Percentiles rank a stretch among this genome's conserved stretches.
These are phyloP conservation scores for Xylariaceae sp. DNA, from an alignment of 2,329 filamentous ascomycete genomes.

Conservation along the genomic window DNA sequence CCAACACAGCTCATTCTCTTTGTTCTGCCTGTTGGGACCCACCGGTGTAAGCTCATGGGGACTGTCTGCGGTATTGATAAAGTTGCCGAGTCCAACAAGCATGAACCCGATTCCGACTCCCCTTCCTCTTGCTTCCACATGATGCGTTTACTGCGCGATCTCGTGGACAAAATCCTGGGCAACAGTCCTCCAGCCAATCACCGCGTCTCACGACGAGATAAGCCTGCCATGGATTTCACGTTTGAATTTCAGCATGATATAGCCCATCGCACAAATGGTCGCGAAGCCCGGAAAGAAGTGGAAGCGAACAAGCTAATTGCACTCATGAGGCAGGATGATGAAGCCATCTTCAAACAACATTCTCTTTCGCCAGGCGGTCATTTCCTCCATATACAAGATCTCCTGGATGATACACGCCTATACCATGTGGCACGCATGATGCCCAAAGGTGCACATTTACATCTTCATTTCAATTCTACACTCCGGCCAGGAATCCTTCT, in stretches of 20 bases:
- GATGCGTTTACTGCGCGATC: slow-evolving; percentile 11
- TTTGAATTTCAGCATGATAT: slow-evolving; percentile 24
- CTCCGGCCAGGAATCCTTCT: slow-evolving; percentile 59
- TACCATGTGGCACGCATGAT: slow-evolving; percentile 53
- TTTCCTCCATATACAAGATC: slow-evolving; percentile 52
- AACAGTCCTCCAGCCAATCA: not conserved
- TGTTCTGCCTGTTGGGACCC: slow-evolving; percentile 1
- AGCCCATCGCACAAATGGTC: slow-evolving; percentile 15
- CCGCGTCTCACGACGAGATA: not conserved
- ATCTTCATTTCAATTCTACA: slow-evolving; percentile 77
- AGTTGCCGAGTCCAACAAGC: slow-evolving; percentile 23
- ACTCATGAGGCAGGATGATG: slow-evolving; percentile 20
- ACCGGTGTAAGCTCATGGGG: slow-evolving; percentile 27
- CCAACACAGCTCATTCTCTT: not conserved
- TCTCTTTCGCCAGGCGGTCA: slow-evolving; percentile 45
- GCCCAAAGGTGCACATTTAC: slow-evolving; percentile 70
- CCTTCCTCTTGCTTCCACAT: slow-evolving; percentile 10
- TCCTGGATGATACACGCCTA: slow-evolving; percentile 54
- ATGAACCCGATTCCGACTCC: slow-evolving; percentile 22
- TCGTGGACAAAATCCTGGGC: slow-evolving; percentile 18
- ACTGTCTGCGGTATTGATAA: slow-evolving; percentile 26
- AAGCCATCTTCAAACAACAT: slow-evolving; percentile 13
- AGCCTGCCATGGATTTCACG: slow-evolving; percentile 8
- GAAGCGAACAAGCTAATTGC: slow-evolving; percentile 9
- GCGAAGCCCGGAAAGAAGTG: not conserved